A percentile compares a stretch with the other conserved stretches of the same genome.
phyloP scores from a whole-genome alignment of 2,329 filamentous ascomycete genomes.

The Seiridium cupressi region DNA sequence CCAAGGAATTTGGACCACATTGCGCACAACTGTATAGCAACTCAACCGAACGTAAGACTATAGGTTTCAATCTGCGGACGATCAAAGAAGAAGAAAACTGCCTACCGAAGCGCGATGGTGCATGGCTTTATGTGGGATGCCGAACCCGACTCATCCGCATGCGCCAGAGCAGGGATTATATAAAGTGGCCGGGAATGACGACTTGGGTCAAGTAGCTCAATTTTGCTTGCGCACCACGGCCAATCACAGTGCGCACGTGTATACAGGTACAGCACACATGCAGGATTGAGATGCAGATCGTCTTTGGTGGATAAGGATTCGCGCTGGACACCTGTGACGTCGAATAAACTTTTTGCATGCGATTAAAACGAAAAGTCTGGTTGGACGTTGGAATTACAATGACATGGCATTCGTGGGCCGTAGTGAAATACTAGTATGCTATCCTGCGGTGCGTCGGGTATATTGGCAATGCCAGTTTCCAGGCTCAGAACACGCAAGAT shows the following conservation, averaged over 20 bases:
- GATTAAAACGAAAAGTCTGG: too few relatives aligned
- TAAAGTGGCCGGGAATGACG: background rate
- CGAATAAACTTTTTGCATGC: too few relatives aligned
- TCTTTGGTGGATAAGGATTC: background rate
- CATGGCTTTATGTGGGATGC: background rate
- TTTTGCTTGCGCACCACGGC: background rate
- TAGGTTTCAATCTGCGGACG: background rate
- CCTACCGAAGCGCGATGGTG: background rate
- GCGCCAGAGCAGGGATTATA: background rate
- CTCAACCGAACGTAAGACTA: background rate
- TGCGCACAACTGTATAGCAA: background rate
- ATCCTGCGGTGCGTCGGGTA: too few relatives aligned
- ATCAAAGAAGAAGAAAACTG: background rate
- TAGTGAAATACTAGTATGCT: too few relatives aligned
- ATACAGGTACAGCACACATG: background rate
- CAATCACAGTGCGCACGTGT: slow-evolving; percentile 1
- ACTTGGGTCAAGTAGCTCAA: background rate
- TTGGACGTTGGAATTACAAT: too few relatives aligned
- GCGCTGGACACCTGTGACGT: background rate
- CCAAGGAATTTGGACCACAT: slow-evolving; percentile 6
- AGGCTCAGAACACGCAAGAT: too few relatives aligned
- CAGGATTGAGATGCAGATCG: background rate
- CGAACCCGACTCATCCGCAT: background rate
- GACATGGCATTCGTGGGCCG: too few relatives aligned
- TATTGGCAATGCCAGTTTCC: too few relatives aligned